These are phyloP conservation scores for Arabidopsis suecica DNA, from an alignment of 345 rosid species.

Conservation along the genomic window DNA sequence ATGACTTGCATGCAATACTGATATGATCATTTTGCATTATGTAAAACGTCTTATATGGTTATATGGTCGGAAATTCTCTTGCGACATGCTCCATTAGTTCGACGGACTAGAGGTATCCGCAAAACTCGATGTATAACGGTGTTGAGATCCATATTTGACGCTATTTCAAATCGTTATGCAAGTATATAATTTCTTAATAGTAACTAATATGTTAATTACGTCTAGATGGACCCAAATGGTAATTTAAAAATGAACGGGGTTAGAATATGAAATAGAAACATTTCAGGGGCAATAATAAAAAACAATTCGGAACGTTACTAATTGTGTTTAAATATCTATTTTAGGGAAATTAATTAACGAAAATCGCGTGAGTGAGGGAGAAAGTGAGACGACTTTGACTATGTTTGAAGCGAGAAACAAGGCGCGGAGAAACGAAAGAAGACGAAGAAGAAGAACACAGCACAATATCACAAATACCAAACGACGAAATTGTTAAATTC, in stretches of 20 bases:
- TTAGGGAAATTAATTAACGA: not conserved
- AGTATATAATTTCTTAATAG: not conserved
- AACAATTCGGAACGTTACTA: not conserved
- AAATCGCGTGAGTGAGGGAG: conserved; percentile 35
- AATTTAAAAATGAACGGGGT: not conserved
- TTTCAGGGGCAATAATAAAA: not conserved
- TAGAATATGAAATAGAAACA: not conserved
- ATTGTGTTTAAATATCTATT: conserved; percentile 5
- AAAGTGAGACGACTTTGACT: conserved; percentile 49
- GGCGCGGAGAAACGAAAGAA: conserved; percentile 63
- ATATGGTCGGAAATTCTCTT: not conserved
- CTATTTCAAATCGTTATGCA: not conserved
- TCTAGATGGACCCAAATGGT: not conserved
- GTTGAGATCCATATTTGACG: too few relatives aligned
- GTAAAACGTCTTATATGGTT: not conserved
- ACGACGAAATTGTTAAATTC: not conserved
- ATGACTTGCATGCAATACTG: too few relatives aligned
- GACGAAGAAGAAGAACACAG: conserved; percentile 8
- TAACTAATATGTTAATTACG: not conserved
- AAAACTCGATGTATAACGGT: too few relatives aligned
- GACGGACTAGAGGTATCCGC: too few relatives aligned
- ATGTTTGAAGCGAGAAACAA: conserved; percentile 60
- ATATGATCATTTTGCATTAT: not conserved
- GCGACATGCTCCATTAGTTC: not conserved
- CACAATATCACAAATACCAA: not conserved